These are phyloP conservation scores for Hippophae rhamnoides DNA, from an alignment of 306 rosid genomes.

Conservation along the genomic window DNA sequence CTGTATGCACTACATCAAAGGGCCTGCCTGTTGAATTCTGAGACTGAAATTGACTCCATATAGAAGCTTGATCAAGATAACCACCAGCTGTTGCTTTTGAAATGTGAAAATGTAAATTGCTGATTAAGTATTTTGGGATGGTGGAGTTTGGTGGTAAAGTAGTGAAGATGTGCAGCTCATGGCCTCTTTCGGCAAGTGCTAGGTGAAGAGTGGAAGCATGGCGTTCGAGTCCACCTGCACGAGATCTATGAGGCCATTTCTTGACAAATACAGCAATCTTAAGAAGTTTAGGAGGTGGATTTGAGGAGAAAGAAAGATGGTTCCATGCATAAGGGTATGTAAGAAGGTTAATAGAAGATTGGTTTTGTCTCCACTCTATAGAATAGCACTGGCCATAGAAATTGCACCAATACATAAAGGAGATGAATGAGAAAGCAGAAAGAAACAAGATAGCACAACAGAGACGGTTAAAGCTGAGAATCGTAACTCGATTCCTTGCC, in stretches of 20 bases:
- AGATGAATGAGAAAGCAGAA: constrained; percentile 31
- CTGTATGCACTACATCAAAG: constrained; percentile 58
- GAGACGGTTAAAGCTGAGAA: constrained; percentile 28
- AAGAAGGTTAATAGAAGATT: constrained; percentile 33
- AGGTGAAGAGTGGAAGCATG: constrained; percentile 67
- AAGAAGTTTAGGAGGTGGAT: constrained; percentile 35
- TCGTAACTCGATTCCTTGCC: constrained; percentile 33
- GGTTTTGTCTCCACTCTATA: constrained; percentile 21
- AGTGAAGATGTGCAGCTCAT: constrained; percentile 68
- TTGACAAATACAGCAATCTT: constrained; percentile 69
- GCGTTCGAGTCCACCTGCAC: constrained; percentile 67
- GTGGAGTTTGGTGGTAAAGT: constrained; percentile 29
- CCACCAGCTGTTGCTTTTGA: constrained; percentile 60
- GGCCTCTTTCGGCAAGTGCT: constrained; percentile 66
- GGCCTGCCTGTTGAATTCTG: constrained; percentile 44
- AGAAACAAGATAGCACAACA: constrained; percentile 23
- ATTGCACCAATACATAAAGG: constrained; percentile 38
- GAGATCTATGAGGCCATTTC: constrained; percentile 69
- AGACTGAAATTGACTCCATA: constrained; percentile 56
- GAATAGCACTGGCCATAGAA: constrained; percentile 27
- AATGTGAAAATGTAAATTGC: constrained; percentile 45
- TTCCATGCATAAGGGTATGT: constrained; percentile 57
- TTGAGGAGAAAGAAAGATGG: constrained; percentile 34
- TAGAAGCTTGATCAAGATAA: constrained; percentile 49
- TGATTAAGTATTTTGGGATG: constrained; percentile 12